Evolutionary conservation across 768 basidiomycete genomes (phyloP).

Genomic region (Mycena capillaripes): DNA sequence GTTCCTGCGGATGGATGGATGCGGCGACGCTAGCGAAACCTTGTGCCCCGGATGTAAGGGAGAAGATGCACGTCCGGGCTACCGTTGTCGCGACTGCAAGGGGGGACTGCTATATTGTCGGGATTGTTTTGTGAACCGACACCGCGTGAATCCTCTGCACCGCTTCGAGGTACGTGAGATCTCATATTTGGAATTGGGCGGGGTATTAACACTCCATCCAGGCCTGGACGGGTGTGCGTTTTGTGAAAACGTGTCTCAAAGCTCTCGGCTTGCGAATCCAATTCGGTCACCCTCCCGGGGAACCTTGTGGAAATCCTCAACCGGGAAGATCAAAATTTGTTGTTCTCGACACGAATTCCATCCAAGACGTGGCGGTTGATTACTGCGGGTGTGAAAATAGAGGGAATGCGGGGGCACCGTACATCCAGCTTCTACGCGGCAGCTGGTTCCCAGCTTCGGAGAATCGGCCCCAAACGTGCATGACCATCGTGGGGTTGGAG

Average conservation of each 20-base stretch:
- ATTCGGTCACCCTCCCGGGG: not conserved
- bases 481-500: not conserved
- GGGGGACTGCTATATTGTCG: not conserved
- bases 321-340: conserved; percentile 4
- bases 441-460: conserved; percentile 10
- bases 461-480: not conserved
- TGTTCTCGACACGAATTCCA: not conserved
- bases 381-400: not conserved
- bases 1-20: conserved; percentile 4
- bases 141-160: conserved; percentile 14
- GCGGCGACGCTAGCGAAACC: not conserved
- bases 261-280: not conserved
- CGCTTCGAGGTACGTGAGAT: not conserved
- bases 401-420: not conserved
- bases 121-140: conserved; percentile 17
- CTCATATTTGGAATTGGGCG: not conserved
- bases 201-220: not conserved
- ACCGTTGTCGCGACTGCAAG: conserved; percentile 3
- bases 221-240: not conserved
- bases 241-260: not conserved
- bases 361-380: not conserved
- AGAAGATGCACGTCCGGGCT: not conserved
- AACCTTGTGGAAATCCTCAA: not conserved
- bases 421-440: not conserved
- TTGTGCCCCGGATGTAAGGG: not conserved